Evolutionary conservation across 306 rosid species (phyloP).

Genomic region (Ormosia semicastrata): DNA sequence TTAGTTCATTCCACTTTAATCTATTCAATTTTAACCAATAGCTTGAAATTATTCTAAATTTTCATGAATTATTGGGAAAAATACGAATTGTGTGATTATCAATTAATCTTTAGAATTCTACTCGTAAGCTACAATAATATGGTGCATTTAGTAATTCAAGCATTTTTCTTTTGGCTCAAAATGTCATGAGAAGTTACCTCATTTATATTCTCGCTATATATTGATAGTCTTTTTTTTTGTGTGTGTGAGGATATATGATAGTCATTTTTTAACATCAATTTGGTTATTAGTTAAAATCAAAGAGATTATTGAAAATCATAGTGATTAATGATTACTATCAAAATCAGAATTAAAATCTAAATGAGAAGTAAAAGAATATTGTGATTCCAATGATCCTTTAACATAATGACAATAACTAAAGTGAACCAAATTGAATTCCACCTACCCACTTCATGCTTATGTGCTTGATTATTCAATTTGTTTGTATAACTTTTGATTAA

Average conservation of each 20-base stretch:
- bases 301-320: neutral
- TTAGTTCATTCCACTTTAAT: no score
- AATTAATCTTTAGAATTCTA: no score
- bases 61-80: no score
- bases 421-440: conserved; percentile 18
- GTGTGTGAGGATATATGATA: no score
- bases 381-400: neutral
- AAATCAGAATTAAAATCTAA: neutral
- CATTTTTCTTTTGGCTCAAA: no score
- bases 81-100: no score
- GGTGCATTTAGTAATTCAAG: no score
- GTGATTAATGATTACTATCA: neutral
- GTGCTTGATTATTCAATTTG: conserved; percentile 9
- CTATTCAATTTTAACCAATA: no score
- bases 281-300: neutral
- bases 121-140: no score
- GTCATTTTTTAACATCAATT: neutral
- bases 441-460: conserved; percentile 21
- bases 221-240: neutral
- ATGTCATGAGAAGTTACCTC: neutral
- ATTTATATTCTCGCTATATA: neutral
- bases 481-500: neutral
- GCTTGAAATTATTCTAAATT: no score
- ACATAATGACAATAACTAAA: neutral
- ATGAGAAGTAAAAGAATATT: neutral